Base-by-base conservation (phyloP, 2,329 filamentous ascomycete species). In the Colletotrichum tamarilloi region DNA sequence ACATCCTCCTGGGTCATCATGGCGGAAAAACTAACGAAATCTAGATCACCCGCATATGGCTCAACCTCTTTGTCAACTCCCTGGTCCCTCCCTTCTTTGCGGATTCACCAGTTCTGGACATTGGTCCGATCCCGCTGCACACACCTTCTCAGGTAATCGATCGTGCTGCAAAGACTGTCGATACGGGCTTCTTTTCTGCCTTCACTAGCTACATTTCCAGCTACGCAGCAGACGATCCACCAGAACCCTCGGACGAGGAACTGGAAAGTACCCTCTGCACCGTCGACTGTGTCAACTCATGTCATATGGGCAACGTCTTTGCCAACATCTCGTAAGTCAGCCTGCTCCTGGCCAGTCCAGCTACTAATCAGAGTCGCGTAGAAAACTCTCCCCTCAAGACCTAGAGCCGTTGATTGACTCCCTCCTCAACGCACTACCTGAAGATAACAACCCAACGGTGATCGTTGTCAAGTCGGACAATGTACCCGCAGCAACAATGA, bases 201-300 rank as follows among this genome's bases (percentile, higher is more conserved):
- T 94, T 99, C 78, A 97, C 96, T 0, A 97, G 94, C 5, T 99
- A 98, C 79, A 95, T 99, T 38, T 97, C 95, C n/a, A 98, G 96
- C 81, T 98, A 99, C 81, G 97, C 97, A 55, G 97, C 97, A 12
- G 97, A 98, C 82, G 97, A 99, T 79, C 97, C 97, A 14, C 97
- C 97, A 0, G 97, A 99, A 84, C 97, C 97, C 2, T 98, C 97
- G 1, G 95, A 98, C 76, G 96, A 98, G 80, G 97, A 99, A 81
- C 88, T 99, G 35, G 97, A 99, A 79, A 98, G 97, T 80, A 98
- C 97, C 0, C 86, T 99, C 11, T 97, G 94, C 80, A 96, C 97
- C 1, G 94, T 98, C 3, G 97, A 98, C 81, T 99, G 96, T 78
- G 92, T 99, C 55, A 96, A 94, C 77, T 93, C 95, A 57, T 99